Evolutionary conservation across 768 basidiomycete genomes (phyloP), one percentile per base, ranked within the genome.

Genomic region (Rubroboletus satanas): DNA sequence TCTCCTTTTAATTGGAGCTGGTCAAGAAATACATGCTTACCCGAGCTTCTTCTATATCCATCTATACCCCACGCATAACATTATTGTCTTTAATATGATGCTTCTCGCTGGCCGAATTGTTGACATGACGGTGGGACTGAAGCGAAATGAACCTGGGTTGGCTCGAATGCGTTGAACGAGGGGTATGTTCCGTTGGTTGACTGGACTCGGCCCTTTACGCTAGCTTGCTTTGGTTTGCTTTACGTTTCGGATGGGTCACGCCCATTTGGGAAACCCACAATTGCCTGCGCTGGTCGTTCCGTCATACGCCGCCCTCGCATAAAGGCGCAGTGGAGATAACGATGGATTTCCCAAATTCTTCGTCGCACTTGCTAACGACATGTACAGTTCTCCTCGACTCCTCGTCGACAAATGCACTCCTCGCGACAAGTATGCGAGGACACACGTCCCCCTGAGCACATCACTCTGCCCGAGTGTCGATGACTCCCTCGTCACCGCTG

Each of bases 381-480:
- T 67, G 53, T 15, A 62, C 50, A 63, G 48, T 26, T 17, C 66
- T 29, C 55, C 71, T 17, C 62, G 69, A 54, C 66, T 68, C 35
- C 58, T 71, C 37, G 65, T 71, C 41, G 69, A 71, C 53, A 69
- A 69, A 56, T 71, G 69, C 38, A 72, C 69, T 1, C 69, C 69
- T 8, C 71, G 69, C 15, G 69, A 71, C 48, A 69, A 62, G 62
- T 71, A 69, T 57, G 69, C 69, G 26, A 54, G 63, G 54, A 71
- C 71, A 2, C 67, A 71, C 18, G 31, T 71, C 4, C 60, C 67
- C 54, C 56, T 71, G 51, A 63, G 60, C 56, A 63, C 36, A 7
- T 62, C 69, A 11, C 57, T 69, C 37, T 60, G 58, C 33, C 58
- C 65, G 17, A 71, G 69, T 29, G 63, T 60, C 2, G 69, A 71